Base-by-base conservation (phyloP, 1,139 yeast species). In the Taiozyma sp. region DNA sequence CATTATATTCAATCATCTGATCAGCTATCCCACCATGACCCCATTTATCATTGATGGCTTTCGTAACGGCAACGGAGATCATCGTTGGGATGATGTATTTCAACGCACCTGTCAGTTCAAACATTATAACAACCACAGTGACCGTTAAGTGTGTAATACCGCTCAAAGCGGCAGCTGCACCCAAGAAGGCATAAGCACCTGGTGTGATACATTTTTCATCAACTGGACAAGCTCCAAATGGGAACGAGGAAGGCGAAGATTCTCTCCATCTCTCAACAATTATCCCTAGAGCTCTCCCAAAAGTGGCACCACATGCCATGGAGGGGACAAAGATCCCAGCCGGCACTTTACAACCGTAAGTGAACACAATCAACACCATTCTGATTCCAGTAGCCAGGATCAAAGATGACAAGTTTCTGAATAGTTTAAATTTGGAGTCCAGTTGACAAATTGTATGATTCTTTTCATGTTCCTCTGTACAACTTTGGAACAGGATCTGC, bases 21-120 rank as follows among this genome's bases (percentile, higher is more conserved):
- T 95, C 99, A 0, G 99, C 97, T 54, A 95, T 91, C 2, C 98
- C 98, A 27, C 84, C 86, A 43, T 79, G 74, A 2, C 96, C 96
- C 75, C 87, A 85, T 51, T 73, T 76, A 57, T 87, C 95, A 56
- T 82, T 81, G 30, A 93, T 83, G 45, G 83, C 71, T 60, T 89
- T 87, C 2, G 99, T 91, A n/a, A 87, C 80, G 1, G 96, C 93
- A 1, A 95, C 96, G 0, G 90, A 96, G 48, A 95, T 87, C 99
- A 93, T 93, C 0, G 96, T 90, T 1, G 98, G 99, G 30, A 93
- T 78, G 48, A 93, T 88, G 65, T 89, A 92, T 47, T 88, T 81
- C 48, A 91, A 74, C 1, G 97, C 98, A 24, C 98, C 98, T 0
- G 98, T 93, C 49, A 93, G 74, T 68, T 95, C 99, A 70, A 93